A percentile compares a stretch with the other conserved stretches of the same genome.
Conservation (phyloP, 805 yeast genomes). For the Dipodascus geniculatus region DNA sequence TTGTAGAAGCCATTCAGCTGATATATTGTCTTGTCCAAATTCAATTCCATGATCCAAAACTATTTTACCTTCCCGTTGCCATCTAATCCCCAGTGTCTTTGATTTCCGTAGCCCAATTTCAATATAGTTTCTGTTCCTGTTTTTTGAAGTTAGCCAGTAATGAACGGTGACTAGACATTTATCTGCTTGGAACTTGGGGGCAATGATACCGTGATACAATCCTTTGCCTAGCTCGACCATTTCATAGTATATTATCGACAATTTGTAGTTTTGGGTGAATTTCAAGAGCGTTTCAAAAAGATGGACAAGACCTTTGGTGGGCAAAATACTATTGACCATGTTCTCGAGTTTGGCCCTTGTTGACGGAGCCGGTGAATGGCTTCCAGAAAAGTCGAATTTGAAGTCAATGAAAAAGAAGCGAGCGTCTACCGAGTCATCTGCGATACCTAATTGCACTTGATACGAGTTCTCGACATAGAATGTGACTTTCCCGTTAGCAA, state of each 20-base stretch:
- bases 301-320: constrained; percentile 35
- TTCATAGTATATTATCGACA: constrained; percentile 49
- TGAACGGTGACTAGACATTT: constrained; percentile 42
- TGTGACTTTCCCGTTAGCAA: constrained; percentile 66
- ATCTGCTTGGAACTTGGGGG: constrained; percentile 45
- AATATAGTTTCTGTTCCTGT: constrained; percentile 35
- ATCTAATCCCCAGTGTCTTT: constrained; percentile 39
- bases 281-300: constrained; percentile 46
- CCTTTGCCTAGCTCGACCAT: constrained; percentile 39
- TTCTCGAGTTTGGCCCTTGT: constrained; percentile 38
- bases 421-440: constrained; percentile 45
- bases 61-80: constrained; percentile 50
- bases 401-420: constrained; percentile 75
- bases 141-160: constrained; percentile 41
- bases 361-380: constrained; percentile 22
- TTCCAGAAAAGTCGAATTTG: constrained; percentile 39
- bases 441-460: constrained; percentile 67
- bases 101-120: constrained; percentile 47
- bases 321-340: constrained; percentile 41
- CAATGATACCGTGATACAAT: constrained; percentile 49
- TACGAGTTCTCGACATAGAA: constrained; percentile 55
- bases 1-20: constrained; percentile 29
- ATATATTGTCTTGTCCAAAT: constrained; percentile 23
- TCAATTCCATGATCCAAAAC: constrained; percentile 20
- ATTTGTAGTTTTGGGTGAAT: constrained; percentile 52